These are phyloP conservation scores for Fraxinus anomala DNA, from an alignment of 257 asterid genomes.

Conservation along the genomic window DNA sequence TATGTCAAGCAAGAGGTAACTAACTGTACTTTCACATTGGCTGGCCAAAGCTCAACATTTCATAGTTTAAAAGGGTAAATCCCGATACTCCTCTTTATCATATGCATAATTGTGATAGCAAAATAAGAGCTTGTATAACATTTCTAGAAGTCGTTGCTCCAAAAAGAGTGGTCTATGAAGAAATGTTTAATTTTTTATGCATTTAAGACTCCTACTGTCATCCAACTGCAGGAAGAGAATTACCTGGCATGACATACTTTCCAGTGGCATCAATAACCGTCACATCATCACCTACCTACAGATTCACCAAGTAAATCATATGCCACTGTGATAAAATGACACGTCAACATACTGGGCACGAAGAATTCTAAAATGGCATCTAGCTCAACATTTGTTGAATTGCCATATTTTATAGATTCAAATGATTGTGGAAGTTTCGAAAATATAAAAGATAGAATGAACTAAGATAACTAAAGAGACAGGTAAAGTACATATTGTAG, in stretches of 20 bases:
- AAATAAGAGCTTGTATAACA: neutral
- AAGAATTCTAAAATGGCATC: no score
- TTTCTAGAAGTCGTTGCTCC: neutral
- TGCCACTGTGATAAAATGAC: neutral
- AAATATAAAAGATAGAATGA: no score
- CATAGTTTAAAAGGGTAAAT: neutral
- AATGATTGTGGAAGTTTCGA: no score
- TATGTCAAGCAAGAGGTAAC: neutral
- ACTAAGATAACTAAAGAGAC: no score
- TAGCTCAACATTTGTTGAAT: no score
- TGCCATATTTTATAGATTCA: no score
- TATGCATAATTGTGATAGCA: neutral
- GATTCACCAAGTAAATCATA: constrained; percentile 14
- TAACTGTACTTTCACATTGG: neutral
- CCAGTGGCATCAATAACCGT: constrained; percentile 83
- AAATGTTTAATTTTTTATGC: neutral
- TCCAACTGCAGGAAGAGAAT: constrained; percentile 19
- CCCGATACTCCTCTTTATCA: neutral
- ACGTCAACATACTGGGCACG: neutral
- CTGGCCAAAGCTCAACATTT: neutral
- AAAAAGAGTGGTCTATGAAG: neutral
- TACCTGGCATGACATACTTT: constrained; percentile 98
- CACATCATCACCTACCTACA: constrained; percentile 82
- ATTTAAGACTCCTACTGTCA: neutral
- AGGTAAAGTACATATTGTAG: no score